Percentiles rank a stretch among this genome's conserved stretches.
phyloP scores from a whole-genome alignment of 148 eudicot genomes.

The Oxyria digyna region DNA sequence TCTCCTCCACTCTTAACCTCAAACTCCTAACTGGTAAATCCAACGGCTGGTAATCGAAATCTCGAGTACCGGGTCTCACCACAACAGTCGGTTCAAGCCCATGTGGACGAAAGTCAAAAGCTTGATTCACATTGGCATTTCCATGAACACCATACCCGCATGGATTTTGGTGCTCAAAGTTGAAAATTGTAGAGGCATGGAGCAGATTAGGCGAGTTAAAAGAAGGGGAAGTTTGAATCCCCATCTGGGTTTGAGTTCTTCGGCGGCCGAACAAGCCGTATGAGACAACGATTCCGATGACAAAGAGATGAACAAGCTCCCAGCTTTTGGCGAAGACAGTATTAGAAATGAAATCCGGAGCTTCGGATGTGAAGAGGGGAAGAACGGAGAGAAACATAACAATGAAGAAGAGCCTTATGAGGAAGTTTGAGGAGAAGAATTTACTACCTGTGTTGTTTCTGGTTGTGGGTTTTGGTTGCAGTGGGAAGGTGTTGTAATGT shows the following conservation, averaged over 20 bases:
- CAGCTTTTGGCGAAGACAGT: constrained; percentile 38
- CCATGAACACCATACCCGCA: constrained; percentile 24
- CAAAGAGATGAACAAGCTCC: constrained; percentile 57
- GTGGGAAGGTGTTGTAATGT: neutral
- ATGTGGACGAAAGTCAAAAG: constrained; percentile 17
- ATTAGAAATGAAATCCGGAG: constrained; percentile 41
- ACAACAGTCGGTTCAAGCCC: constrained; percentile 29
- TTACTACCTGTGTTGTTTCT: constrained; percentile 25
- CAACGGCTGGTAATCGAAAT: constrained; percentile 32
- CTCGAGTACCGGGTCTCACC: constrained; percentile 20
- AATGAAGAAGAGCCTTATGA: constrained; percentile 29
- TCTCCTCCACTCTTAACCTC: constrained; percentile 38
- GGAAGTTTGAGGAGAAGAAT: constrained; percentile 21
- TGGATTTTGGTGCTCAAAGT: constrained; percentile 21
- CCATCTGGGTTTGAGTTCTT: constrained; percentile 8
- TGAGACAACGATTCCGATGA: constrained; percentile 56
- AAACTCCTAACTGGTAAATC: constrained; percentile 65
- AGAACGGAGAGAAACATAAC: constrained; percentile 31
- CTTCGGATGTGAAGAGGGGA: constrained; percentile 41
- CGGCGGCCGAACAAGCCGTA: constrained; percentile 59
- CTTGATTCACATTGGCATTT: constrained; percentile 14
- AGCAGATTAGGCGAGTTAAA: constrained; percentile 21
- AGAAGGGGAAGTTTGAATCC: constrained; percentile 5
- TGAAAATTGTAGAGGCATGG: constrained; percentile 46
- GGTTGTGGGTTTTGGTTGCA: constrained; percentile 21